Evolutionary conservation across 768 basidiomycete genomes (phyloP).

Genomic region (Tylopilus intermedius): DNA sequence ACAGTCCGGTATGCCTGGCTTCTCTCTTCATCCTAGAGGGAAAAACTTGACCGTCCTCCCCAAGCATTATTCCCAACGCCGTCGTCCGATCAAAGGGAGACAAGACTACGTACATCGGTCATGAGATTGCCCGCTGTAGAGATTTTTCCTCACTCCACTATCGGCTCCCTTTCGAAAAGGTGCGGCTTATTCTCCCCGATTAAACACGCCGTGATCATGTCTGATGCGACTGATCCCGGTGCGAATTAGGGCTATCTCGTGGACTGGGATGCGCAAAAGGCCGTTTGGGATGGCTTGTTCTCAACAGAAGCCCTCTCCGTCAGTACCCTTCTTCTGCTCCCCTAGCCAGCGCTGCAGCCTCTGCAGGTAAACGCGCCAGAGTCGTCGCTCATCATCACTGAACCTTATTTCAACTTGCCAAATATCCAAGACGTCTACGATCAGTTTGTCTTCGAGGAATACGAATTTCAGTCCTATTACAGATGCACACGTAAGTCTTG

Average conservation of each 20-base stretch:
- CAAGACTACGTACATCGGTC: conserved; percentile 77
- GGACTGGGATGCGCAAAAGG: conserved; percentile 95
- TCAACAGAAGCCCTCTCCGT: conserved; percentile 67
- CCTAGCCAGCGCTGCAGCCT: conserved; percentile 10
- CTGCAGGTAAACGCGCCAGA: conserved; percentile 65
- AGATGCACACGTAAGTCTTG: conserved; percentile 70
- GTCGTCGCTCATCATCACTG: conserved; percentile 80
- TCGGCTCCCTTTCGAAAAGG: conserved; percentile 85
- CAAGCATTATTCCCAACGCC: conserved; percentile 73
- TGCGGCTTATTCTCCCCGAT: conserved; percentile 23
- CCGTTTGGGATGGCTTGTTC: conserved; percentile 89
- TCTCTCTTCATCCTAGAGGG: not conserved
- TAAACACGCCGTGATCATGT: not conserved
- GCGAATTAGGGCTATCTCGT: conserved; percentile 75
- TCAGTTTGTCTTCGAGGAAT: conserved; percentile 95
- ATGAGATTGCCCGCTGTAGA: conserved; percentile 71
- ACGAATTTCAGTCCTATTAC: conserved; percentile 81
- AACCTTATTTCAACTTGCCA: conserved; percentile 91
- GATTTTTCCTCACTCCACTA: conserved; percentile 82
- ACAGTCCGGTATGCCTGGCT: conserved; percentile 22
- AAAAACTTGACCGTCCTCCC: conserved; percentile 1
- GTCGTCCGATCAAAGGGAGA: conserved; percentile 83
- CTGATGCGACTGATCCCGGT: conserved; percentile 11
- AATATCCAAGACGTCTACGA: conserved; percentile 91
- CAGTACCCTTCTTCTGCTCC: conserved; percentile 16